Evolutionary conservation across 2,329 filamentous ascomycete genomes (phyloP), one percentile per base, ranked within the genome.

Genomic region (Arthrobotrys musiformis): DNA sequence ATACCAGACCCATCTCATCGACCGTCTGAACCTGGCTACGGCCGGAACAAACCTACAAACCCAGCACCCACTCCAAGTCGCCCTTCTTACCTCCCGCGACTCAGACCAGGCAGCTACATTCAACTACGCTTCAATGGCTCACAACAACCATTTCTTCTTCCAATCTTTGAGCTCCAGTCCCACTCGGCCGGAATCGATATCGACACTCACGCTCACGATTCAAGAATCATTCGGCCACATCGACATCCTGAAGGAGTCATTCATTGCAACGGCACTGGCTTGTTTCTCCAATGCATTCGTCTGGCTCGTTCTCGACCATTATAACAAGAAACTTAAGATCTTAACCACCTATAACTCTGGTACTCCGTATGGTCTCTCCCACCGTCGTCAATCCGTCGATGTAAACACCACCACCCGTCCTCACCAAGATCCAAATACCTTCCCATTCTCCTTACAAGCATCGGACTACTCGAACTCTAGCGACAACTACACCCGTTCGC

Each of bases 201-300:
- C 84, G 1, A 79, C 82, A 48, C 88, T 96, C 77, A 84, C 86
- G 81, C 80, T 82, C 72, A 86, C 88, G 70, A 89, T 98, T 80
- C 86, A 88, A 81, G 85, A 86, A 80, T 89, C 89, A 81, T 98
- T 97, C 86, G 91, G 91, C 82, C 93, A 91, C 81, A 86, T 96
- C 81, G 91, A 96, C 79, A 94, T 92, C 30, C 89, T 99, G 74
- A 90, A 90, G 82, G 87, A 87, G 81, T 92, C 95, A 83, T 90
- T 99, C 84, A 84, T 95, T 82, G 86, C 90, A 79, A 96, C 91
- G 44, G 94, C 94, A 73, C 87, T 89, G 80, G 88, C 90, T 85
- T 97, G 98, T 93, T 98, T 99, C 85, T 95, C 94, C 67, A 94
- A 94, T 0, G 95, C 95, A 79, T 98, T 96, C 85, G 92, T 98